Evolutionary conservation across 139 green algal genomes (phyloP), one percentile per base, ranked within the genome.

Genomic region (Haematococcus sp.): DNA sequence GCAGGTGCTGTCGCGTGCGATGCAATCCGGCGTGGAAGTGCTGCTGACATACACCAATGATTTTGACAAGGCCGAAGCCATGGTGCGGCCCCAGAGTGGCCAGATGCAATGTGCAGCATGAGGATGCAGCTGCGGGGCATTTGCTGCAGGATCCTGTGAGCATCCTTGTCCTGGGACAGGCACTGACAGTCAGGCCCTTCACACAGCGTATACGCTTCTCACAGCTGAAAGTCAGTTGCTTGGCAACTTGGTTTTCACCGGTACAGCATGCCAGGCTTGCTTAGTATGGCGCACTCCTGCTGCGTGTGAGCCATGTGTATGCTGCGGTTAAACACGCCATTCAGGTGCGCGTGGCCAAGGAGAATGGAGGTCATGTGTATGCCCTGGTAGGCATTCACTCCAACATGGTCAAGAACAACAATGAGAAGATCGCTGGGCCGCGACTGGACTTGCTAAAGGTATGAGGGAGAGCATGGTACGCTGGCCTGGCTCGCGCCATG

Each of bases 401-500:
- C 16, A 71, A 82, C 71, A 82, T 75, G 51, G 69, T 82, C 64
- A 75, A 78, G 34, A 71, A 71, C 5, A 66, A 49, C 30, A 82
- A 73, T 32, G 76, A 82, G 27, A 76, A 68, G 40, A 71, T 82
- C 23, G 51, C 76, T 1, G 49, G 33, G 1, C 28, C 70, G 30
- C 70, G 76, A 0, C 22, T 82, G 54, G 76, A 82, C 17, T 44
- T 66, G 56, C 71, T 82, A 7, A 49, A 49, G 40, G 40, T 49
- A 49, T n/a, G n/a, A n/a, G n/a, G n/a, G n/a, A n/a, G n/a, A n/a
- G n/a, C n/a, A n/a, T n/a, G n/a, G n/a, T n/a, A n/a, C n/a, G n/a
- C n/a, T n/a, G n/a, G n/a, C n/a, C n/a, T n/a, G n/a, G n/a, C n/a
- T n/a, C n/a, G n/a, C n/a, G n/a, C n/a, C n/a, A n/a, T n/a, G n/a